Conservation (phyloP, 2,329 filamentous ascomycete genomes). For the Periconia sp. region DNA sequence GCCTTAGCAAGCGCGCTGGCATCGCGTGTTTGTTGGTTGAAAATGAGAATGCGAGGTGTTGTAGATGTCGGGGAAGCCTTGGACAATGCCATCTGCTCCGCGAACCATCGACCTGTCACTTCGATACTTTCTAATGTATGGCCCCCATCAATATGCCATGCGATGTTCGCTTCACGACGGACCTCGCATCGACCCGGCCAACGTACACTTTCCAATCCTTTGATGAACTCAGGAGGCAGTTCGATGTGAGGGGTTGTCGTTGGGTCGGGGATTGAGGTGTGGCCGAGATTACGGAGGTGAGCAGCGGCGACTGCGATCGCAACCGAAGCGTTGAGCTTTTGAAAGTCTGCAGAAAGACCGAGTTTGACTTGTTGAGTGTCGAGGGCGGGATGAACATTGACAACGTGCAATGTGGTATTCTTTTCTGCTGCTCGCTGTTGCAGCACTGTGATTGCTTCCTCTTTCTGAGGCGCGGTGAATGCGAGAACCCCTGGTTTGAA, state of each 20-base stretch:
- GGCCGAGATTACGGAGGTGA: slow-evolving; percentile 55
- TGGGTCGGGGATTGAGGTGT: slow-evolving; percentile 43
- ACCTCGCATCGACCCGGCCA: slow-evolving; percentile 79
- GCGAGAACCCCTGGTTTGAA: slow-evolving; percentile 68
- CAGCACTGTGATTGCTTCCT: slow-evolving; percentile 58
- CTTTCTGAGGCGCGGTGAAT: slow-evolving; percentile 63
- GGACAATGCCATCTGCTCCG: slow-evolving; percentile 42
- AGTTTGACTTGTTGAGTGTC: slow-evolving; percentile 51
- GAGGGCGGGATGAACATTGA: slow-evolving; percentile 52
- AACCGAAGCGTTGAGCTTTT: slow-evolving; percentile 64
- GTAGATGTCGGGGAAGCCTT: slow-evolving; percentile 30
- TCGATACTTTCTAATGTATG: slow-evolving; percentile 84
- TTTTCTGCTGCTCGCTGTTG: slow-evolving; percentile 57
- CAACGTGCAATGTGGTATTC: slow-evolving; percentile 49
- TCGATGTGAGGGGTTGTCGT: slow-evolving; percentile 31
- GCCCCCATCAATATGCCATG: slow-evolving; percentile 84
- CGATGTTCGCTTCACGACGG: slow-evolving; percentile 55
- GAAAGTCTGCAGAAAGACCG: slow-evolving; percentile 63
- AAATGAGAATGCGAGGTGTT: slow-evolving; percentile 66
- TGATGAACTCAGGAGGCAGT: slow-evolving; percentile 63
- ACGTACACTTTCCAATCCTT: slow-evolving; percentile 66
- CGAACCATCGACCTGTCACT: slow-evolving; percentile 77
- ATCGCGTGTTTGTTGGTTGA: slow-evolving; percentile 91
- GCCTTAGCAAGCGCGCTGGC: slow-evolving; percentile 65
- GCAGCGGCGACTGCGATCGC: slow-evolving; percentile 61